Percentiles rank a stretch among this genome's conserved stretches.
phyloP scores from a whole-genome alignment of 225 moss, liverwort and hornwort genomes.

The Antitrichia curtipendula region DNA sequence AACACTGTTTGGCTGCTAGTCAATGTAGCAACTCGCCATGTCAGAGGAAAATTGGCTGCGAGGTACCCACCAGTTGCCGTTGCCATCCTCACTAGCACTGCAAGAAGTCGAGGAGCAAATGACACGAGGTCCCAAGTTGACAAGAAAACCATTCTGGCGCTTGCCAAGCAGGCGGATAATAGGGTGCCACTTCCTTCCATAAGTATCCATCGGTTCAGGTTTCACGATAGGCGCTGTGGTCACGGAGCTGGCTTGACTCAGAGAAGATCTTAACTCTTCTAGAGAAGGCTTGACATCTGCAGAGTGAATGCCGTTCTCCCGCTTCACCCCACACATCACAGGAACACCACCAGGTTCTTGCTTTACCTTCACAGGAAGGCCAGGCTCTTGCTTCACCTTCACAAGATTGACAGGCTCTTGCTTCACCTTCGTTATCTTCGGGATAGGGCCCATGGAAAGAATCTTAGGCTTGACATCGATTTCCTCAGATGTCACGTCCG shows the following conservation, averaged over 20 bases:
- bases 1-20: background rate
- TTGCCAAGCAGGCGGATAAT: constrained; percentile 2
- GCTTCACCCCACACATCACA: background rate
- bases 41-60: constrained; percentile 18
- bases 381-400: constrained; percentile 14
- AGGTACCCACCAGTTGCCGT: constrained; percentile 39
- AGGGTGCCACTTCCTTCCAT: background rate
- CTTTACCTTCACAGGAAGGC: background rate
- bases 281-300: constrained; percentile 21
- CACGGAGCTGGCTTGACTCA: background rate
- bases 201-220: background rate
- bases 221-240: background rate
- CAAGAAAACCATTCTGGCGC: constrained; percentile 9
- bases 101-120: background rate
- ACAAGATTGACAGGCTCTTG: background rate
- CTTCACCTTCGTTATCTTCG: background rate
- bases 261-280: constrained; percentile 9
- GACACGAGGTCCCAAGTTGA: constrained; percentile 11
- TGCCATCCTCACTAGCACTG: background rate
- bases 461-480: constrained; percentile 29
- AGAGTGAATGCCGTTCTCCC: background rate
- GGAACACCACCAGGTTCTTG: background rate
- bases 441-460: constrained; percentile 4
- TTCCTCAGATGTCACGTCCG: background rate
- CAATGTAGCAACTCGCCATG: constrained; percentile 12